phyloP scores from a whole-genome alignment of 345 rosid species.

The Boechera retrofracta region DNA sequence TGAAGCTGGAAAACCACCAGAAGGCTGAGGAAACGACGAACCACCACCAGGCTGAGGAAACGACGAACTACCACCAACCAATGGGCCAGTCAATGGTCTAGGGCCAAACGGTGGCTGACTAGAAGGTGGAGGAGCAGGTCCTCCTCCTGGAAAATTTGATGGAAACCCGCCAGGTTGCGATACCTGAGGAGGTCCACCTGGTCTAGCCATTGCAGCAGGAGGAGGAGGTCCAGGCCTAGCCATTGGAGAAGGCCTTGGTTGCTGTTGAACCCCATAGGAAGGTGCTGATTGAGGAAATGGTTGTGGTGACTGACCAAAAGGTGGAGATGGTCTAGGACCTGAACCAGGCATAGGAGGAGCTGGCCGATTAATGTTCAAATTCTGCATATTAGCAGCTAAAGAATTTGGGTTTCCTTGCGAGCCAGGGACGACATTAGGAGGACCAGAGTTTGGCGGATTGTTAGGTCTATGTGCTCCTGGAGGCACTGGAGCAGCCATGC shows the following conservation, averaged over 20 bases:
- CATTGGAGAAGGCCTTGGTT: conserved; percentile 56
- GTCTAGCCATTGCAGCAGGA: conserved; percentile 49
- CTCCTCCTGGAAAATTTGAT: conserved; percentile 51
- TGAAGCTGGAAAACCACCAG: conserved; percentile 32
- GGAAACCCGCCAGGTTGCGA: conserved; percentile 54
- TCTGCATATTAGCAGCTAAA: conserved; percentile 69
- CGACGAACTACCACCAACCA: conserved; percentile 17
- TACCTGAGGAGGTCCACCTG: conserved; percentile 53
- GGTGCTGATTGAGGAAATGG: conserved; percentile 58
- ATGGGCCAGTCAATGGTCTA: conserved; percentile 34
- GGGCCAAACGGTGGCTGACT: conserved; percentile 60
- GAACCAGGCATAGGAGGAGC: conserved; percentile 53
- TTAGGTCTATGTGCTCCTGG: conserved; percentile 86
- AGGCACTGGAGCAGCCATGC: conserved; percentile 87
- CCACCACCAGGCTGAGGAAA: conserved; percentile 9
- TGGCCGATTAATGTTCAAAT: conserved; percentile 61
- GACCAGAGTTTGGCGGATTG: conserved; percentile 46
- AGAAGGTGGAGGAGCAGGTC: conserved; percentile 58
- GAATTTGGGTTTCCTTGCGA: conserved; percentile 48
- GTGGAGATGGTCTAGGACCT: conserved; percentile 64
- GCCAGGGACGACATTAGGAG: conserved; percentile 57
- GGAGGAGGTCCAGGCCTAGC: conserved; percentile 70
- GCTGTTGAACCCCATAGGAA: conserved; percentile 43
- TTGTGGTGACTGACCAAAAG: conserved; percentile 41
- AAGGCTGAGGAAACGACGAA: conserved; percentile 18